A percentile compares a stretch with the other conserved stretches of the same genome.
Conservation (phyloP, 2,329 filamentous ascomycete species). For the Atkinsonella texensis region DNA sequence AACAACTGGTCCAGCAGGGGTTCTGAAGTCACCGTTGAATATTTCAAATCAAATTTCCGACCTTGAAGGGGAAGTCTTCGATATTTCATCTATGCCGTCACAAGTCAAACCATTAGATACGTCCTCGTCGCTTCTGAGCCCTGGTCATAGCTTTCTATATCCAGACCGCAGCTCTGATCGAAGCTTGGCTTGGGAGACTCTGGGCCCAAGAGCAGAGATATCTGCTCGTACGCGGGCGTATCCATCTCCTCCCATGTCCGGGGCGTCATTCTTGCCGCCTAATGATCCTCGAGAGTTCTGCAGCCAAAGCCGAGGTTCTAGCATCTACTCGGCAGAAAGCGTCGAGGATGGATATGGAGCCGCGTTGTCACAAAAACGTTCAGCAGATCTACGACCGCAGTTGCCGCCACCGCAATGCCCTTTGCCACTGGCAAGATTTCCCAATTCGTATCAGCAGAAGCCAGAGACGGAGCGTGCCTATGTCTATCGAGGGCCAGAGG, state of each 20-base stretch:
- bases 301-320: conserved; percentile 36
- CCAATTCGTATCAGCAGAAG: conserved; percentile 15
- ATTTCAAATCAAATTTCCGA: neutral
- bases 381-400: conserved; percentile 13
- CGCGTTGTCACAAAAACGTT: conserved; percentile 16
- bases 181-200: conserved; percentile 4
- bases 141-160: conserved; percentile 45
- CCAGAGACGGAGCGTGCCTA: conserved; percentile 13
- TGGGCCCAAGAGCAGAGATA: conserved; percentile 26
- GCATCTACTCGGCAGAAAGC: conserved; percentile 30
- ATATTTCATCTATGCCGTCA: conserved; percentile 40
- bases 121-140: conserved; percentile 38
- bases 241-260: conserved; percentile 65
- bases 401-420: conserved; percentile 14
- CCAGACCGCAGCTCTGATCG: conserved; percentile 38
- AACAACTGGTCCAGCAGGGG: neutral
- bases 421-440: conserved; percentile 10
- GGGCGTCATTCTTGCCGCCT: conserved; percentile 49
- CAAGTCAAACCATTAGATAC: conserved; percentile 31
- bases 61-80: conserved; percentile 30
- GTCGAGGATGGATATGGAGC: conserved; percentile 39
- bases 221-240: conserved; percentile 48
- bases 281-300: conserved; percentile 45
- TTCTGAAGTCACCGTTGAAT: neutral
- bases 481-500: conserved; percentile 13